Evolutionary conservation across 2,329 filamentous ascomycete species (phyloP).

Genomic region (Colletotrichum magnum): DNA sequence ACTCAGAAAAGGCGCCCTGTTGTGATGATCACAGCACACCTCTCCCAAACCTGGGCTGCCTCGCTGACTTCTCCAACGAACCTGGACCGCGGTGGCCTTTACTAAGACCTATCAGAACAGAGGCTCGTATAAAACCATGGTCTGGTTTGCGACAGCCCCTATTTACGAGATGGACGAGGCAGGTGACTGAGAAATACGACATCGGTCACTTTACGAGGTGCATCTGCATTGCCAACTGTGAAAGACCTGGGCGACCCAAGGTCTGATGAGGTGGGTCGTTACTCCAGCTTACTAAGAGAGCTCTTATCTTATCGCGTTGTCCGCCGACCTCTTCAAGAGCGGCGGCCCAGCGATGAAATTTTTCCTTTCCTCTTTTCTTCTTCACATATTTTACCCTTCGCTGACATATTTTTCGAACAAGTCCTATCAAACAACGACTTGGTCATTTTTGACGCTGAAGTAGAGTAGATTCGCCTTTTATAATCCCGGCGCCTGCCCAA

Average conservation of each 20-base stretch:
- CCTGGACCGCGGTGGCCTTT: too few relatives aligned
- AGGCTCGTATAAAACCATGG: background rate
- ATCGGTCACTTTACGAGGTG: background rate
- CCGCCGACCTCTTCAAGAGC: constrained; percentile 11
- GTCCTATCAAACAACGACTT: constrained; percentile 54
- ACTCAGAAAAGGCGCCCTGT: too few relatives aligned
- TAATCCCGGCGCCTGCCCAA: constrained; percentile 69
- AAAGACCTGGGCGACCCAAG: background rate
- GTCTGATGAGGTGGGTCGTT: background rate
- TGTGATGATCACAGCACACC: too few relatives aligned
- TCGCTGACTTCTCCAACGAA: background rate
- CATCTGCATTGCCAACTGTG: too few relatives aligned
- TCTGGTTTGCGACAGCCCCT: background rate
- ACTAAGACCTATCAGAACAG: background rate
- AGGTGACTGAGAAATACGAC: constrained; percentile 13
- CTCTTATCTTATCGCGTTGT: constrained; percentile 35
- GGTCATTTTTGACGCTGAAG: constrained; percentile 65
- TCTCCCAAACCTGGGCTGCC: too few relatives aligned
- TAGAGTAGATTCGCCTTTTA: constrained; percentile 69
- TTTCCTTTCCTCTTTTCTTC: constrained; percentile 46
- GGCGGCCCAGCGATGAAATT: constrained; percentile 12
- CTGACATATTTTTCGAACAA: constrained; percentile 53
- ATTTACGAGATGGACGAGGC: constrained; percentile 19
- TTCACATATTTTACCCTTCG: constrained; percentile 64
- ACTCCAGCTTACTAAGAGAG: constrained; percentile 17